Percentiles rank a stretch among this genome's conserved stretches.
Conservation (phyloP, 768 basidiomycete genomes). For the Nidularia pulvinata region DNA sequence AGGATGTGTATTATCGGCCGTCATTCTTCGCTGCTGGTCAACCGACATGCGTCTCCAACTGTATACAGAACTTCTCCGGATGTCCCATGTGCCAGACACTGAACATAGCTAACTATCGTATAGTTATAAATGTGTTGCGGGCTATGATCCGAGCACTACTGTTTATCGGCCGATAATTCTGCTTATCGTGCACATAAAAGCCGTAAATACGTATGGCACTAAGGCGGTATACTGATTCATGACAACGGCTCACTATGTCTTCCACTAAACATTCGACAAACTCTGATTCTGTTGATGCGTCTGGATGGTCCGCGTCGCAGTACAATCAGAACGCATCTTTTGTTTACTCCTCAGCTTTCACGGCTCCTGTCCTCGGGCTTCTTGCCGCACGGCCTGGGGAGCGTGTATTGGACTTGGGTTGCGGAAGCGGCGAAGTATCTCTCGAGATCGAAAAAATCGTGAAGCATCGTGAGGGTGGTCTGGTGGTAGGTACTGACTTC, state of each 20-base stretch:
- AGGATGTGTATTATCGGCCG: no score
- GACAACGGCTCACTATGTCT: neutral
- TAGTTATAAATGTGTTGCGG: no score
- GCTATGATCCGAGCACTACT: neutral
- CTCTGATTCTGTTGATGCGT: constrained; percentile 22
- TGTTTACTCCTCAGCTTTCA: constrained; percentile 60
- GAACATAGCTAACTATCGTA: no score
- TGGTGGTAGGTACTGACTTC: constrained; percentile 68
- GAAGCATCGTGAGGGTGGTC: constrained; percentile 36
- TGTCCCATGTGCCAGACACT: no score
- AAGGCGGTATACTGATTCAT: neutral
- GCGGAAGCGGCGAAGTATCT: constrained; percentile 83
- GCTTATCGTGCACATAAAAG: neutral
- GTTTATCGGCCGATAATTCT: neutral
- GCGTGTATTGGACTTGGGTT: constrained; percentile 75
- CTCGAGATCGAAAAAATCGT: constrained; percentile 55
- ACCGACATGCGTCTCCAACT: no score
- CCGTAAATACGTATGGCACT: neutral
- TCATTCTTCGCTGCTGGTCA: no score
- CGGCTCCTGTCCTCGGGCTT: constrained; percentile 53
- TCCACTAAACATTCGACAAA: no score
- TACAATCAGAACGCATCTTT: constrained; percentile 71
- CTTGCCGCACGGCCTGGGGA: constrained; percentile 68
- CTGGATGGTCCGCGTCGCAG: constrained; percentile 56
- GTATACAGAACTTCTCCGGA: no score